Conservation (phyloP, 2,329 filamentous ascomycete genomes). For the Tolypocladium endophyticum region DNA sequence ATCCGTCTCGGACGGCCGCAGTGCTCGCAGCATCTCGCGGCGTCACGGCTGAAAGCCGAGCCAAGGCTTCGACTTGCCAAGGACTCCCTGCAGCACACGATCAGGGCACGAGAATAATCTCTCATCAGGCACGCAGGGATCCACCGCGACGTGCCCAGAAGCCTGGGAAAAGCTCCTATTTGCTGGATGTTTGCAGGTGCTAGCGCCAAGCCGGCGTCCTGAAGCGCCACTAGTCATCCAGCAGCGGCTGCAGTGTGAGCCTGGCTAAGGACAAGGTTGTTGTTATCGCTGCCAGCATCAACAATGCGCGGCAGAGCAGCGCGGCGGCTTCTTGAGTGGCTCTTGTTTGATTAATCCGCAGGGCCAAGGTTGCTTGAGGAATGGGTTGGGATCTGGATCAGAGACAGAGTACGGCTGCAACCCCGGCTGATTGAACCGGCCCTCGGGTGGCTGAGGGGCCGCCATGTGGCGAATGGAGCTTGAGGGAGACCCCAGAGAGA, state of each 20-base stretch:
- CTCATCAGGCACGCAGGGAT: slow-evolving; percentile 15
- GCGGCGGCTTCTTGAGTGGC: slow-evolving; percentile 2
- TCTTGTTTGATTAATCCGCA: slow-evolving; percentile 13
- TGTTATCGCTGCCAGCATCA: neutral
- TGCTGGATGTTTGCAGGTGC: slow-evolving; percentile 4
- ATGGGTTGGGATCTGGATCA: slow-evolving; percentile 5
- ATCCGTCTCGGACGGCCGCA: neutral
- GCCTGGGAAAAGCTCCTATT: slow-evolving; percentile 19
- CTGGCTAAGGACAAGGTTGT: neutral
- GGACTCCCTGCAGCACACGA: neutral
- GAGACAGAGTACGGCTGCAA: slow-evolving; percentile 3
- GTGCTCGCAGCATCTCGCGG: neutral
- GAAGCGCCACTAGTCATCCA: slow-evolving; percentile 2
- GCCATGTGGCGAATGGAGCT: slow-evolving; percentile 6
- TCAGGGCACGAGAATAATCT: slow-evolving; percentile 16
- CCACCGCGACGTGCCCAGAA: slow-evolving; percentile 11
- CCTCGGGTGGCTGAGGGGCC: slow-evolving; percentile 1
- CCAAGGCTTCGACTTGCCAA: too few relatives aligned
- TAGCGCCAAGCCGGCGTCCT: neutral
- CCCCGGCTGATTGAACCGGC: neutral
- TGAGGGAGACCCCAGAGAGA: neutral
- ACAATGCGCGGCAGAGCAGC: neutral
- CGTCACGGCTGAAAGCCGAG: neutral
- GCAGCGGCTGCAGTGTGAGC: neutral
- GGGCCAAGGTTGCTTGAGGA: slow-evolving; percentile 10